These are phyloP conservation scores for Acanthamoeba lenticulata DNA, from an alignment of 208 protist species.

Conservation along the genomic window DNA sequence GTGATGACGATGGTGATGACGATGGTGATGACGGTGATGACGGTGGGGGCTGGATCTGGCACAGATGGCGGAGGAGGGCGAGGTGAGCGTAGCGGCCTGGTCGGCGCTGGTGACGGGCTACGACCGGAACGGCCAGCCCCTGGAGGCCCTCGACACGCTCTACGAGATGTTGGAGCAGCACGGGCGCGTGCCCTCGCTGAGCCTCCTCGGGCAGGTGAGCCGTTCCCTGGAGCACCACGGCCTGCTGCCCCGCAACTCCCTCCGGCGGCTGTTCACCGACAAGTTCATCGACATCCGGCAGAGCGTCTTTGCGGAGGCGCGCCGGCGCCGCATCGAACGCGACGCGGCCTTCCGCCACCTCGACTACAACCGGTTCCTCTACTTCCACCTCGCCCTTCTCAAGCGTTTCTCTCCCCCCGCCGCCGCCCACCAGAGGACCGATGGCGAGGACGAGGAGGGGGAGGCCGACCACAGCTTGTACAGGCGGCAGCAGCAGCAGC, in stretches of 20 bases:
- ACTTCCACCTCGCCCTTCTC: background rate
- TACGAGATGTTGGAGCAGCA: background rate
- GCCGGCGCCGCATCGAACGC: background rate
- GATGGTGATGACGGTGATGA: background rate
- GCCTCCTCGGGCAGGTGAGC: background rate
- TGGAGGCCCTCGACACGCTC: background rate
- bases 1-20: background rate
- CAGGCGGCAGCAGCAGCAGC: too few species aligned
- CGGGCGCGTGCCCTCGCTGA: background rate
- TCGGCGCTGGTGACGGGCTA: background rate
- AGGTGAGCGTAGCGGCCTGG: background rate
- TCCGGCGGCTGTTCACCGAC: background rate
- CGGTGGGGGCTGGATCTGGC: background rate
- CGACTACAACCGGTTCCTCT: slow-evolving; percentile 14
- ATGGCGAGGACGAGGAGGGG: too few species aligned
- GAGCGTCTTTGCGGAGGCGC: background rate
- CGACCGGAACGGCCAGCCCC: background rate
- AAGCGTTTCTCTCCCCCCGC: background rate
- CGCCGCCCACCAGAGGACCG: too few species aligned
- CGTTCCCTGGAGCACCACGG: background rate
- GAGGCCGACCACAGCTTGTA: too few species aligned
- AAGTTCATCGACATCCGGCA: background rate
- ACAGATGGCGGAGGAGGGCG: background rate
- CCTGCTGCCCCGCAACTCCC: background rate
- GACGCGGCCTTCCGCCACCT: background rate